Percentiles rank a stretch among this genome's conserved stretches.
Evolutionary conservation across 2,329 filamentous ascomycete species (phyloP).

Genomic region (Penicillium sp.): DNA sequence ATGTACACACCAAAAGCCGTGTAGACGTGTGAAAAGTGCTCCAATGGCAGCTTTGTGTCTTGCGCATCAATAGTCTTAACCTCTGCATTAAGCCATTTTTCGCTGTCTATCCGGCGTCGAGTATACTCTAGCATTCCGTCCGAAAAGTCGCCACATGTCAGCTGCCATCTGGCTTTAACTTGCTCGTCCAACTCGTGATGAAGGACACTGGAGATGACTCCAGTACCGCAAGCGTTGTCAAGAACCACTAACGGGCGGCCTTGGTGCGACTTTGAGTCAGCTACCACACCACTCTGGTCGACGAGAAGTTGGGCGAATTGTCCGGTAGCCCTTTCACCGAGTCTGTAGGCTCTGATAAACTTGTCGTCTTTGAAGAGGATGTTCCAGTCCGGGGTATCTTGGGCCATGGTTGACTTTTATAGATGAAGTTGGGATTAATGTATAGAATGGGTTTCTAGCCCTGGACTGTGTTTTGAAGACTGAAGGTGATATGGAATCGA

Average conservation of each 20-base stretch:
- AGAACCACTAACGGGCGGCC: constrained; percentile 40
- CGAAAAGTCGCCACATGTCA: constrained; percentile 54
- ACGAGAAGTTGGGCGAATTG: constrained; percentile 31
- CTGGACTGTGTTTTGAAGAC: no score
- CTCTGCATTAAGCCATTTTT: constrained; percentile 51
- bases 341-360: constrained; percentile 28
- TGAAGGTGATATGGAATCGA: neutral
- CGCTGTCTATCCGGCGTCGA: constrained; percentile 38
- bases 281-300: constrained; percentile 27
- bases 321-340: constrained; percentile 32
- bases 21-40: constrained; percentile 48
- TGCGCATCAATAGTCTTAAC: constrained; percentile 50
- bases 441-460: neutral
- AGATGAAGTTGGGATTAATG: neutral
- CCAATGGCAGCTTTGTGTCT: constrained; percentile 43
- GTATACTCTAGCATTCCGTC: constrained; percentile 45
- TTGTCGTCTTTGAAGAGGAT: constrained; percentile 17
- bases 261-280: constrained; percentile 11
- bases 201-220: constrained; percentile 50
- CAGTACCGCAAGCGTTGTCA: constrained; percentile 57
- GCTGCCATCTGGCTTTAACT: constrained; percentile 45
- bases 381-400: neutral
- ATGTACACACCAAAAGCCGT: constrained; percentile 45
- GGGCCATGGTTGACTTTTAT: neutral
- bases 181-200: constrained; percentile 41